A percentile compares a stretch with the other conserved stretches of the same genome.
Conservation (phyloP, 169 alveolate species). For the Perkinsus olseni region DNA sequence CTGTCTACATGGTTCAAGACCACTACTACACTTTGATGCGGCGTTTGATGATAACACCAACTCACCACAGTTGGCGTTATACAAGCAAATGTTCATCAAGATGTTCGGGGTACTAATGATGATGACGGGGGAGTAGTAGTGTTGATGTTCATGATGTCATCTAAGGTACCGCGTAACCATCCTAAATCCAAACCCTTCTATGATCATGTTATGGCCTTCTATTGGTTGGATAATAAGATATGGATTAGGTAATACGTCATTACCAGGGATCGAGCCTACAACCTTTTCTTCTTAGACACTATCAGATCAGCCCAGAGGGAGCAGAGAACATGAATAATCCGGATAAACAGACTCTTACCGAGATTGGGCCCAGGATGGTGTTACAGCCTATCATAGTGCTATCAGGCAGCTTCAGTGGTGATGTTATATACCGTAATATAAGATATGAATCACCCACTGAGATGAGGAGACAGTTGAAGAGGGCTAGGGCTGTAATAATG, state of each 20-base stretch:
- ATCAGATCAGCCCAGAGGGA: conserved; percentile 28
- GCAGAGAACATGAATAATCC: conserved; percentile 50
- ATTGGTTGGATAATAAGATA: conserved; percentile 59
- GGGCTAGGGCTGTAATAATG: not conserved
- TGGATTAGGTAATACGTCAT: conserved; percentile 49
- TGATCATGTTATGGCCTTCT: conserved; percentile 83
- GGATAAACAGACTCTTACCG: conserved; percentile 58
- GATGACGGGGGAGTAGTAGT: not conserved
- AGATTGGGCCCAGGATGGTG: conserved; percentile 79
- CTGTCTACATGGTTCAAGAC: conserved; percentile 80
- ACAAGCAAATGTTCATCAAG: conserved; percentile 30
- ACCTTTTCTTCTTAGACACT: conserved; percentile 48
- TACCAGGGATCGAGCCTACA: too few relatives aligned
- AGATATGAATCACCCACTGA: not conserved
- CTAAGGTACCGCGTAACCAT: conserved; percentile 83
- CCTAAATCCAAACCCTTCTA: conserved; percentile 91
- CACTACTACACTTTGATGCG: conserved; percentile 73
- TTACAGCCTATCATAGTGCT: conserved; percentile 70
- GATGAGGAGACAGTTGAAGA: not conserved
- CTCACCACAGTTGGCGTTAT: conserved; percentile 29
- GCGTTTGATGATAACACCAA: conserved; percentile 20
- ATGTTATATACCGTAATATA: conserved; percentile 28
- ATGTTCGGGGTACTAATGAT: not conserved
- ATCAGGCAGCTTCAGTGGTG: conserved; percentile 72
- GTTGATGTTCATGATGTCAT: conserved; percentile 61